Evolutionary conservation across 2,329 filamentous ascomycete genomes (phyloP).

Genomic region (Daldinia sp.): DNA sequence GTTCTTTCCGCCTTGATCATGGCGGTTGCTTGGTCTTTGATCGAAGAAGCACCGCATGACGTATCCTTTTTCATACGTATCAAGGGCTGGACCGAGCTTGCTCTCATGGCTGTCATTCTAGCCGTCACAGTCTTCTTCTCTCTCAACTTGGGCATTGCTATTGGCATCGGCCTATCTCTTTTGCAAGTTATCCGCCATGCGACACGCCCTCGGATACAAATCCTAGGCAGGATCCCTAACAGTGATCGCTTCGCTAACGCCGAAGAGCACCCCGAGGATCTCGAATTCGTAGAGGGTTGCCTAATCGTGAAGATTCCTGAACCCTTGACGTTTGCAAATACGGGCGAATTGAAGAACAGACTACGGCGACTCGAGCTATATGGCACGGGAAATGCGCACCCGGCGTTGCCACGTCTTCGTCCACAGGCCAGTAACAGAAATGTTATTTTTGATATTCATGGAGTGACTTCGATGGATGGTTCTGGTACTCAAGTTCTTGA

Average conservation of each 20-base stretch:
- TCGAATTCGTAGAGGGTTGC: constrained; percentile 91
- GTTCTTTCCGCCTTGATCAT: constrained; percentile 94
- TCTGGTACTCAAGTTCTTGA: constrained; percentile 90
- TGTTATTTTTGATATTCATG: constrained; percentile 96
- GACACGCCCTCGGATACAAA: constrained; percentile 93
- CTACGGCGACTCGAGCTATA: constrained; percentile 87
- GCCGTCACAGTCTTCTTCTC: constrained; percentile 94
- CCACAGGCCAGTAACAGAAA: constrained; percentile 85
- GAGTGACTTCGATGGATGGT: constrained; percentile 93
- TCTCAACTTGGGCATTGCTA: constrained; percentile 88
- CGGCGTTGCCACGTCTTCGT: constrained; percentile 82
- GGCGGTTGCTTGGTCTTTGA: constrained; percentile 91
- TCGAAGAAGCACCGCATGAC: constrained; percentile 95
- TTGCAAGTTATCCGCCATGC: constrained; percentile 89
- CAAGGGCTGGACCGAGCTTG: constrained; percentile 83
- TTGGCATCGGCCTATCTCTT: constrained; percentile 90
- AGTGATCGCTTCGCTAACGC: constrained; percentile 88
- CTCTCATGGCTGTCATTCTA: constrained; percentile 90
- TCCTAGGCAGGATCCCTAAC: constrained; percentile 86
- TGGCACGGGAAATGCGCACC: constrained; percentile 84
- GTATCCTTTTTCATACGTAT: constrained; percentile 89
- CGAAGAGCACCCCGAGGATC: constrained; percentile 72
- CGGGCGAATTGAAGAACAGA: constrained; percentile 86
- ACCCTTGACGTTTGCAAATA: constrained; percentile 96
- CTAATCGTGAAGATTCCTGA: constrained; percentile 98